Evolutionary conservation across 1,139 yeast genomes (phyloP), one percentile per base, ranked within the genome.

Genomic region (Barnettozyma hawaiiensis): DNA sequence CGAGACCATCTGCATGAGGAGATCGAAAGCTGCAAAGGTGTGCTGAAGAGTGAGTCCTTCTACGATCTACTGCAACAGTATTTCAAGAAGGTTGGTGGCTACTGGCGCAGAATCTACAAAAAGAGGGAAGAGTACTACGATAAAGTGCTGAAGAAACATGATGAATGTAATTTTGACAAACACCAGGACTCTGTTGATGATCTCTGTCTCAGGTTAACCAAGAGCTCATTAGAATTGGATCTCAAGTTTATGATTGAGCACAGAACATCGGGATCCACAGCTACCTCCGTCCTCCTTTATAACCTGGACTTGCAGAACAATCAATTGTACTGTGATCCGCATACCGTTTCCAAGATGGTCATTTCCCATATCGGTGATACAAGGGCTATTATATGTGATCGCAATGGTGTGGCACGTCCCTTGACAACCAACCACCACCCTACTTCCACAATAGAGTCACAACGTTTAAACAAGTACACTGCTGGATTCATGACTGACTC

Each of bases 311-410:
- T 37, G 15, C 40, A 33, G 14, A 61, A 58, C 42, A 73, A 68
- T 31, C 68, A 72, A 47, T 79, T 74, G 55, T 89, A 75, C 65
- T 92, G 92, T 69, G 78, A 81, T 50, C 75, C 81, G 16, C 69
- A 71, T 20, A 81, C 86, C n/a, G 68, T 85, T 15, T 73, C 87
- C 24, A 79, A 79, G 54, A 63, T 92, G 32, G 74, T 86, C 1
- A 76, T 90, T 19, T 92, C 95, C 1, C 98, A 92, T 60, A 82
- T 90, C n/a, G 98, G 98, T 4, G 98, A 92, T 59, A 85, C 97
- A 4, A 74, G 86, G 50, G 90, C 95, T n/a, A 74, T 92, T 6
- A 57, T 92, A 20, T 85, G 89, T 48, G 94, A 84, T 58, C 73
- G 72, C 46, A 65, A 71, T 47, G 97, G 98, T 3, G 68, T 75